Percentiles rank a stretch among this genome's conserved stretches.
Evolutionary conservation across 1,139 yeast genomes (phyloP).

Genomic region (Geotrichum klebahnii): DNA sequence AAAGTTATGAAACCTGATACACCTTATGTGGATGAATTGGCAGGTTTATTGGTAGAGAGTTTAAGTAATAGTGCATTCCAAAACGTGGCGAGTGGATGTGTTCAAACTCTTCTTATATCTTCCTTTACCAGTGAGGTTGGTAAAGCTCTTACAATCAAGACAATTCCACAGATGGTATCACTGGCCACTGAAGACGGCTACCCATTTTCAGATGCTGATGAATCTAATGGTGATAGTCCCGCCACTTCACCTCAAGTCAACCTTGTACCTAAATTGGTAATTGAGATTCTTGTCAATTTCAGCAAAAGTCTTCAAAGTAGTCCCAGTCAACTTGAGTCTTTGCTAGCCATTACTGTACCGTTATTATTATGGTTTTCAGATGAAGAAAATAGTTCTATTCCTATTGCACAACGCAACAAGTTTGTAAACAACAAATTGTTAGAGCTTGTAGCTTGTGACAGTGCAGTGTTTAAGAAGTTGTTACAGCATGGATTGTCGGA

Average conservation of each 20-base stretch:
- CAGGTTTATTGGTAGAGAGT: constrained; percentile 42
- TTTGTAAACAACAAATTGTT: constrained; percentile 54
- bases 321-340: constrained; percentile 30
- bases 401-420: constrained; percentile 33
- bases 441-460: constrained; percentile 48
- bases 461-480: constrained; percentile 53
- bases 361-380: constrained; percentile 46
- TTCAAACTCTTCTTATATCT: constrained; percentile 52
- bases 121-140: constrained; percentile 36
- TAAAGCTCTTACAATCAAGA: constrained; percentile 34
- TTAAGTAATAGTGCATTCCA: constrained; percentile 39
- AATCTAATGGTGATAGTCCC: constrained; percentile 2
- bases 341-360: constrained; percentile 48
- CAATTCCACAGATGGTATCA: constrained; percentile 44
- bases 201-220: constrained; percentile 5
- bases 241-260: constrained; percentile 17
- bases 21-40: constrained; percentile 35
- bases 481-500: constrained; percentile 38
- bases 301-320: constrained; percentile 41
- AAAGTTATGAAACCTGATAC: constrained; percentile 40
- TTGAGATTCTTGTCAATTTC: constrained; percentile 55
- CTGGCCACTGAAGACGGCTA: constrained; percentile 30
- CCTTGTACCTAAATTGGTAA: constrained; percentile 40
- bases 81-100: constrained; percentile 53
- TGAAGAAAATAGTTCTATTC: constrained; percentile 29